These are phyloP conservation scores for Coniella lustricola DNA, from an alignment of 2,329 filamentous ascomycete species.

Conservation along the genomic window DNA sequence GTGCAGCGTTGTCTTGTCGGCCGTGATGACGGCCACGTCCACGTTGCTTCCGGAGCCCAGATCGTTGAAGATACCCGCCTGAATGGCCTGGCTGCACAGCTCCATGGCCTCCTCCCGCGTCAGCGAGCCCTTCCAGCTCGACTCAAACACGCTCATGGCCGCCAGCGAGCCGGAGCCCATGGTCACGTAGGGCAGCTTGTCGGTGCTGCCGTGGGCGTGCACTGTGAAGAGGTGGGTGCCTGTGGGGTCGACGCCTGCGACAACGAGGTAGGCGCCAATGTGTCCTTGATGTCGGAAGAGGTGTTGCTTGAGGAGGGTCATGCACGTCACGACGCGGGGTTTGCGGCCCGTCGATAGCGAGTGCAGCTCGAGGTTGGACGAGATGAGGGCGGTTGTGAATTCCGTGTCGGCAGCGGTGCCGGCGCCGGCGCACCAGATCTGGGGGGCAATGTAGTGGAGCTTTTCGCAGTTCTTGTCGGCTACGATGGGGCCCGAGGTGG, in stretches of 20 bases:
- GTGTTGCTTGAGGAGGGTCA: slow-evolving; percentile 99
- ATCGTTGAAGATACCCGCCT: slow-evolving; percentile 98
- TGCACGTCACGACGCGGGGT: slow-evolving; percentile 95
- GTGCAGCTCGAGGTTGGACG: slow-evolving; percentile 96
- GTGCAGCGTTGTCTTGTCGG: slow-evolving; percentile 89
- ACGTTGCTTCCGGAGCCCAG: slow-evolving; percentile 95
- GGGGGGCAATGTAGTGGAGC: slow-evolving; percentile 95
- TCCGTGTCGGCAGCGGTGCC: slow-evolving; percentile 97
- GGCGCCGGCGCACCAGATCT: slow-evolving; percentile 98
- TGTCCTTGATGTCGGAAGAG: slow-evolving; percentile 97
- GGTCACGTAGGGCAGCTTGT: slow-evolving; percentile 98
- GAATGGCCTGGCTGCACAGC: slow-evolving; percentile 78
- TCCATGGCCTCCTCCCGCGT: slow-evolving; percentile 75
- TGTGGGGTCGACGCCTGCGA: slow-evolving; percentile 93
- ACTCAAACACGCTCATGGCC: slow-evolving; percentile 98
- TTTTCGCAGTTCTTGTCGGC: slow-evolving; percentile 99
- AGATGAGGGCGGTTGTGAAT: slow-evolving; percentile 98
- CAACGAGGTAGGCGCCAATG: slow-evolving; percentile 95
- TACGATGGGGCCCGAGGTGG: slow-evolving; percentile 94
- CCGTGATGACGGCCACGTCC: slow-evolving; percentile 90
- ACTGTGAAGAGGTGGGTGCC: slow-evolving; percentile 95
- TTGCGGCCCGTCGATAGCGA: slow-evolving; percentile 92
- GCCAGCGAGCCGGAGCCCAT: slow-evolving; percentile 96
- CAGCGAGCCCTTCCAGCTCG: slow-evolving; percentile 78
- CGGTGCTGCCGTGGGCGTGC: slow-evolving; percentile 94